Evolutionary conservation across 2,329 filamentous ascomycete genomes (phyloP).

Genomic region (Aspergillus melleus): DNA sequence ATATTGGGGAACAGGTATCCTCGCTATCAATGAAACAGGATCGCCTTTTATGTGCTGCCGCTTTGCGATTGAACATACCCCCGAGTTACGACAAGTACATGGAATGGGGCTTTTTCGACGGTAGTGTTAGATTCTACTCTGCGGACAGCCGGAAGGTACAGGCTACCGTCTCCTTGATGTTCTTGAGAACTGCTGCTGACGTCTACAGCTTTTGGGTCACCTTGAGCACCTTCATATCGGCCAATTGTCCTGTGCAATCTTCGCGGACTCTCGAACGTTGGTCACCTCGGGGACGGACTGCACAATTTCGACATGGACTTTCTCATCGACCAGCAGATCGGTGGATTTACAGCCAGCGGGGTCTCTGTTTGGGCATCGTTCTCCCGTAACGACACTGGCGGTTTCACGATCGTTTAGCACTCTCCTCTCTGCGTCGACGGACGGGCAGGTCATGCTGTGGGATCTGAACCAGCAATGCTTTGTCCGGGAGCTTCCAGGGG

Average conservation of each 20-base stretch:
- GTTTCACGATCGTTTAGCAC: conserved; percentile 87
- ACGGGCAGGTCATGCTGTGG: conserved; percentile 87
- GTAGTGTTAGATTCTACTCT: conserved; percentile 86
- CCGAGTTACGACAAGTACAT: conserved; percentile 86
- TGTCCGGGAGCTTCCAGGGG: conserved; percentile 68
- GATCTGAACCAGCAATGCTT: conserved; percentile 90
- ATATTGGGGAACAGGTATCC: conserved; percentile 75
- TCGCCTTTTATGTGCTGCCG: conserved; percentile 76
- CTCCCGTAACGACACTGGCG: conserved; percentile 76
- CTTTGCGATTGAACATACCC: conserved; percentile 83
- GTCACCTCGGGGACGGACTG: conserved; percentile 93
- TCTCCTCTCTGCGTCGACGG: conserved; percentile 76
- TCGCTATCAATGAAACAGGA: conserved; percentile 79
- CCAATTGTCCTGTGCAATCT: conserved; percentile 78
- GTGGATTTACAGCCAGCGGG: conserved; percentile 78
- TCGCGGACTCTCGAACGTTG: conserved; percentile 86
- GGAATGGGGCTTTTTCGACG: conserved; percentile 95
- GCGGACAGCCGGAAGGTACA: conserved; percentile 73
- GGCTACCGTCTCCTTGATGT: background rate
- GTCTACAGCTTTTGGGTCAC: conserved; percentile 65
- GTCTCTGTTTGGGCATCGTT: conserved; percentile 87
- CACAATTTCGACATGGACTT: conserved; percentile 79
- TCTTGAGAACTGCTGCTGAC: background rate
- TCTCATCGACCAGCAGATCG: conserved; percentile 64
- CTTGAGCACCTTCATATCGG: conserved; percentile 94